Evolutionary conservation across 257 asterid genomes (phyloP).

Genomic region (Ophiorrhiza pumila): DNA sequence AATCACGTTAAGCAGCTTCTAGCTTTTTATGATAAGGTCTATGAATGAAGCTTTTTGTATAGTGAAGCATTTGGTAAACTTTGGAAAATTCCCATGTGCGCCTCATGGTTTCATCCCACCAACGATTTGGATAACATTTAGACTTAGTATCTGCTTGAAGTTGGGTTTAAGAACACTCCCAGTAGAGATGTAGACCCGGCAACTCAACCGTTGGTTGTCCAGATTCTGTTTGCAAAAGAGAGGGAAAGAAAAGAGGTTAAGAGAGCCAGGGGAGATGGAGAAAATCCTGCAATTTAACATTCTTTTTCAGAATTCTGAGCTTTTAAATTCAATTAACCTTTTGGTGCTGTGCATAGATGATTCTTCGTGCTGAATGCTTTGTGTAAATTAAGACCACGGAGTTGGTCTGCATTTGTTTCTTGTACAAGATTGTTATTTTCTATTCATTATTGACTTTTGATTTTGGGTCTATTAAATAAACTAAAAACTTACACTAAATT

Average conservation of each 20-base stretch:
- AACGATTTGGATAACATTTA: background rate
- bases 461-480: too few species aligned
- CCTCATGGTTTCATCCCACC: background rate
- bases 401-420: background rate
- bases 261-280: background rate
- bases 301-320: slow-evolving; percentile 9
- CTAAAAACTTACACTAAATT: too few species aligned
- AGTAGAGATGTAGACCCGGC: background rate
- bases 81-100: background rate
- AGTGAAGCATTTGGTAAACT: background rate
- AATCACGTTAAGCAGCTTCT: slow-evolving; percentile 91
- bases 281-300: background rate
- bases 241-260: background rate
- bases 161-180: background rate
- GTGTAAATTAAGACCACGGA: slow-evolving; percentile 10
- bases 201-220: background rate
- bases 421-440: background rate
- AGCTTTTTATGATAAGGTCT: slow-evolving; percentile 70
- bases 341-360: slow-evolving; percentile 14
- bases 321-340: background rate
- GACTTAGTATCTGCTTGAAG: background rate
- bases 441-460: background rate
- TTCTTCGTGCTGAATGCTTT: background rate
- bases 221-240: background rate
- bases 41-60: slow-evolving; percentile 18